Conservation (phyloP, 495 filamentous ascomycete species). For the Aspergillus nidulans region DNA sequence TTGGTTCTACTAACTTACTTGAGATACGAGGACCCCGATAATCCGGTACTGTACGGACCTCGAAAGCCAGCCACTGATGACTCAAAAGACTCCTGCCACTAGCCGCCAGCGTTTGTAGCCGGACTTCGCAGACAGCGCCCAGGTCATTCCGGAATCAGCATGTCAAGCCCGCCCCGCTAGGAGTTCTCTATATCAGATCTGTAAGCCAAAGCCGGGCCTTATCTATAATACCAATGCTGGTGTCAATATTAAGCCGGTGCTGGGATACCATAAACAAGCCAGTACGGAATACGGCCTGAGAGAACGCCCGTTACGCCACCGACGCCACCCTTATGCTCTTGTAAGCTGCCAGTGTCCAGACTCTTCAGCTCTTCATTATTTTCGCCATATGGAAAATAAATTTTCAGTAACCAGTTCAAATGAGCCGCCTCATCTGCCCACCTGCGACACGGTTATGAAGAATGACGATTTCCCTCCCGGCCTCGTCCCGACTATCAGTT, state of each 20-base stretch:
- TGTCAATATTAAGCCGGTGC: background rate
- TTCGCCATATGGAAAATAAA: too few relatives aligned
- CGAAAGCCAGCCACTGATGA: conserved; percentile 5
- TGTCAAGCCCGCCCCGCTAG: background rate
- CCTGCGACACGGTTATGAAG: background rate
- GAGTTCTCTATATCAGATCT: background rate
- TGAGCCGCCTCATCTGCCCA: too few relatives aligned
- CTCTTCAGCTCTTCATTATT: background rate
- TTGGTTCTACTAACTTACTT: background rate
- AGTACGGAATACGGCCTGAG: background rate
- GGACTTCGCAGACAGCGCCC: too few relatives aligned
- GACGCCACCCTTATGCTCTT: conserved; percentile 20
- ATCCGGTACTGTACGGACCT: too few relatives aligned
- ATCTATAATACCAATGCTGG: background rate
- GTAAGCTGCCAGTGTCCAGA: background rate
- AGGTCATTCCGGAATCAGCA: background rate
- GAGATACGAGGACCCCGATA: too few relatives aligned
- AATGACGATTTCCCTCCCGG: background rate
- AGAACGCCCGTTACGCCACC: conserved; percentile 15
- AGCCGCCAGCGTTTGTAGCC: background rate
- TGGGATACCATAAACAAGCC: background rate
- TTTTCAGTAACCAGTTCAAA: background rate
- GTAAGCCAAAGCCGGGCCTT: background rate
- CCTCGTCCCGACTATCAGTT: background rate
- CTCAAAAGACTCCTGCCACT: conserved; percentile 6